Base-by-base conservation (phyloP, 805 yeast species). In the Ogataea henricii region DNA sequence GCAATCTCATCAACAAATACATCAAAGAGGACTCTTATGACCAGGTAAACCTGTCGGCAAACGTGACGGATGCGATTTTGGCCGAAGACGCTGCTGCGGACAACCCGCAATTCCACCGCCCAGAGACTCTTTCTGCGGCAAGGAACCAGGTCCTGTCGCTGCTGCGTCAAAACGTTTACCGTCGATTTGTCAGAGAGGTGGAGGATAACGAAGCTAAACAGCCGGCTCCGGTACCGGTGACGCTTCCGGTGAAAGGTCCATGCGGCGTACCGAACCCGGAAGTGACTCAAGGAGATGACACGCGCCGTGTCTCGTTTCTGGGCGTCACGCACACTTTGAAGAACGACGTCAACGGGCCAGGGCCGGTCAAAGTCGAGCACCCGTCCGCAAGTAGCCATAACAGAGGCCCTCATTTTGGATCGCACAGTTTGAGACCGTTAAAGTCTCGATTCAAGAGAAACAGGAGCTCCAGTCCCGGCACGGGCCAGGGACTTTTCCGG, bases 41-140 rank as follows among this genome's bases (percentile, higher is more conserved):
- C 34, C 82, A 80, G 58, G 69, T 80, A 49, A 80, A 79, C 58
- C 52, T 80, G 20, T 74, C 82, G 0, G 58, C 67, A 49, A 65
- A 67, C 6, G 63, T 76, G 2, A 66, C 61, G 49, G 59, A 65
- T 13, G 56, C 53, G 16, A 51, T 66, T n/a, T 47, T 64, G 9
- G 20, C 36, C 9, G 73, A 68, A 44, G 57, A 58, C 27, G 40
- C 5, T 8, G 30, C 29, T 12, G 38, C n/a, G 6, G 44, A 40
- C 6, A 16, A 12, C 30, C n/a, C 38, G 5, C 44, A 47, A 13
- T 37, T 30, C 14, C 62, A 58, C 38, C 40, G 53, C 32, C 64
- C 64, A 12, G 36, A 25, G 7, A 21, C 34, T 6, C 39, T 60
- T 9, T 22, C 51, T 6, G 49, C 38, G 6, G 59, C 63, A 3